These are phyloP conservation scores for Mycena sanguinolenta DNA, from an alignment of 768 basidiomycete genomes.

Conservation along the genomic window DNA sequence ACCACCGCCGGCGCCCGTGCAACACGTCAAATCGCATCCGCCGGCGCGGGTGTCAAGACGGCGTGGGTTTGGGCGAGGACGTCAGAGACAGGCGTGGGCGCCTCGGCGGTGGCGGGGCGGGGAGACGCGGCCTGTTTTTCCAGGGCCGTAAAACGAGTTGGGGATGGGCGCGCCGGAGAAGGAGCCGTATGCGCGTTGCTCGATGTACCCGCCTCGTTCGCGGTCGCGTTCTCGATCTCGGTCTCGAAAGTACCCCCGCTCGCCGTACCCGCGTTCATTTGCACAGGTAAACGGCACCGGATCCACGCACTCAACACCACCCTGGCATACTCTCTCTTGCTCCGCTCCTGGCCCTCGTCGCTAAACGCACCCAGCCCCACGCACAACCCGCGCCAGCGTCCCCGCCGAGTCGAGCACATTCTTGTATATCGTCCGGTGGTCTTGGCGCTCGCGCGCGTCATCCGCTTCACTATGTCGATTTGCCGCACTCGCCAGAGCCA, in stretches of 20 bases:
- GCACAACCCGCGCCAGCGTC: constrained; percentile 75
- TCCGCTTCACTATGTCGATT: constrained; percentile 51
- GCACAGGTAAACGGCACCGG: constrained; percentile 28
- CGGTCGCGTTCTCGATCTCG: too few relatives aligned
- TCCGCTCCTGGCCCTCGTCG: constrained; percentile 36
- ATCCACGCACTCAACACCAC: constrained; percentile 20
- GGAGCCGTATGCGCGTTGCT: too few relatives aligned
- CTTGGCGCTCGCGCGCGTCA: constrained; percentile 75
- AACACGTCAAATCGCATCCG: constrained; percentile 61
- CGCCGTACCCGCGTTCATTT: background rate
- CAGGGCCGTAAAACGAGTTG: background rate
- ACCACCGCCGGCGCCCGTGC: constrained; percentile 62
- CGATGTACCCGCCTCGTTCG: too few relatives aligned
- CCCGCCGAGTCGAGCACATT: constrained; percentile 83
- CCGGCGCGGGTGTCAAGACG: constrained; percentile 57
- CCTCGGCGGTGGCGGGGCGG: constrained; percentile 7
- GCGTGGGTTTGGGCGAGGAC: constrained; percentile 58
- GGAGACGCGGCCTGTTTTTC: constrained; percentile 6
- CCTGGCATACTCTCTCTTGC: constrained; percentile 3
- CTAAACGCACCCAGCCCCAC: constrained; percentile 70
- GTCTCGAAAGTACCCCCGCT: too few relatives aligned
- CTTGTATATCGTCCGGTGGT: constrained; percentile 73
- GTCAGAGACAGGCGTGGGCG: background rate
- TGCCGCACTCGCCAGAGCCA: constrained; percentile 26
- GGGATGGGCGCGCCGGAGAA: too few relatives aligned